Evolutionary conservation across 441 rosid species (phyloP).

Genomic region (Gossypium davidsonii): DNA sequence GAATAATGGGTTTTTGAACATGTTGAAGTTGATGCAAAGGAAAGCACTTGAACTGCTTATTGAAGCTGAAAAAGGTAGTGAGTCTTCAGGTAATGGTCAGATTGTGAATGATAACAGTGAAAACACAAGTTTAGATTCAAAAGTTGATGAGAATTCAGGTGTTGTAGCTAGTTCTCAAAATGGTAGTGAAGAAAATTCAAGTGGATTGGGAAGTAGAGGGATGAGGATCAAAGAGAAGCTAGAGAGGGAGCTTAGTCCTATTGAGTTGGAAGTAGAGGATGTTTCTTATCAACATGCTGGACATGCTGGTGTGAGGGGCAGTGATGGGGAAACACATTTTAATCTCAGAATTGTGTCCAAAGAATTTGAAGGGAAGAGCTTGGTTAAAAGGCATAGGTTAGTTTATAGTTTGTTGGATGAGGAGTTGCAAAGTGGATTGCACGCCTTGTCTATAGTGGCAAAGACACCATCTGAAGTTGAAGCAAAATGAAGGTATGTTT

Average conservation of each 20-base stretch:
- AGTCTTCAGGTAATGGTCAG: constrained; percentile 14
- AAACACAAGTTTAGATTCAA: constrained; percentile 8
- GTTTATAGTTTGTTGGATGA: constrained; percentile 56
- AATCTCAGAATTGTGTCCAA: constrained; percentile 52
- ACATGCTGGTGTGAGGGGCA: constrained; percentile 59
- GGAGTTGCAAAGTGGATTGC: constrained; percentile 59
- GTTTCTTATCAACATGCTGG: constrained; percentile 66
- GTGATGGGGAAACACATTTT: constrained; percentile 65
- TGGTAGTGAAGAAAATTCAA: constrained; percentile 16
- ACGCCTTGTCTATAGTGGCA: constrained; percentile 62
- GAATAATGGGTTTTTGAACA: constrained; percentile 82
- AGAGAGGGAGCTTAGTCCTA: constrained; percentile 54
- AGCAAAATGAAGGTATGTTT: constrained; percentile 18
- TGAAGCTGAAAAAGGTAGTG: constrained; percentile 28
- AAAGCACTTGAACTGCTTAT: constrained; percentile 52
- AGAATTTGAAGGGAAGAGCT: constrained; percentile 65
- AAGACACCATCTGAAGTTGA: constrained; percentile 54
- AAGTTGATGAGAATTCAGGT: constrained; percentile 12
- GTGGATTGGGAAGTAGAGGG: constrained; percentile 61
- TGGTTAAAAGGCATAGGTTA: constrained; percentile 63
- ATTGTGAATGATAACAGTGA: constrained; percentile 6
- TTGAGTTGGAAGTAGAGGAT: constrained; percentile 51
- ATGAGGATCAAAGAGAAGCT: constrained; percentile 57
- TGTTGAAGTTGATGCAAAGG: constrained; percentile 83
- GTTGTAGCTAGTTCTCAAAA: constrained; percentile 10